Evolutionary conservation across 2,329 filamentous ascomycete genomes (phyloP), one percentile per base, ranked within the genome.

Genomic region (Trichophyton benhamiae): DNA sequence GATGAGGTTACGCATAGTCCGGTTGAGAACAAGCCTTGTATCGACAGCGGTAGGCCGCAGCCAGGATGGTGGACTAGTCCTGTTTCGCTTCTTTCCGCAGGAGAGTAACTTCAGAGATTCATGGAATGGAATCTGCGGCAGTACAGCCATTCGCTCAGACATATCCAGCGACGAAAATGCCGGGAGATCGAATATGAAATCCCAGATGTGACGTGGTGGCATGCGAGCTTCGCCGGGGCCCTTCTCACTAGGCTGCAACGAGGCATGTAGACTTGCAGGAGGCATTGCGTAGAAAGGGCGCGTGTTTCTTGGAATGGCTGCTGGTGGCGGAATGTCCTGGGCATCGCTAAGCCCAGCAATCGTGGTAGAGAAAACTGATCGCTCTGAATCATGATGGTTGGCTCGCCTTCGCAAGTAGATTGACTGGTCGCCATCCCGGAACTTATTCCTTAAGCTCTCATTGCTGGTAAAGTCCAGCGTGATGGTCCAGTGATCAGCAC

Each of bases 401-500:
- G 86, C 82, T 60, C 90, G 83, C 15, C 87, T 81, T 17, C 87
- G 83, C 3, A 96, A 83, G 68, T 85, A 86, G 48, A 96, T 77
- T 1, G 83, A 88, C 67, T 95, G 89, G 27, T 86, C 85, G 20
- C 79, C 78, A 9, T 76, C 66, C 57, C 70, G 77, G 75, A 96
- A 90, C 2, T 85, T 82, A 0, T 80, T 74, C 3, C 82, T 77
- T 57, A 94, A 82, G 0, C 78, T 73, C 0, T 85, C 77, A 61
- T 87, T 84, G 58, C 79, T 76, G 2, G 76, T 77, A 65, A 96
- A 90, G 69, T 94, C 86, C 3, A 96, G 78, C 4, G 85, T 84
- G 2, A 95, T 80, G 48, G 89, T 86, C 91, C 91, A 96, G 76
- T 89, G 92, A 3, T 84, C 79, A 2, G 84, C 80, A 52, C 74